phyloP scores from a whole-genome alignment of 2,329 filamentous ascomycete genomes.

The Pestalotiopsis sp. region DNA sequence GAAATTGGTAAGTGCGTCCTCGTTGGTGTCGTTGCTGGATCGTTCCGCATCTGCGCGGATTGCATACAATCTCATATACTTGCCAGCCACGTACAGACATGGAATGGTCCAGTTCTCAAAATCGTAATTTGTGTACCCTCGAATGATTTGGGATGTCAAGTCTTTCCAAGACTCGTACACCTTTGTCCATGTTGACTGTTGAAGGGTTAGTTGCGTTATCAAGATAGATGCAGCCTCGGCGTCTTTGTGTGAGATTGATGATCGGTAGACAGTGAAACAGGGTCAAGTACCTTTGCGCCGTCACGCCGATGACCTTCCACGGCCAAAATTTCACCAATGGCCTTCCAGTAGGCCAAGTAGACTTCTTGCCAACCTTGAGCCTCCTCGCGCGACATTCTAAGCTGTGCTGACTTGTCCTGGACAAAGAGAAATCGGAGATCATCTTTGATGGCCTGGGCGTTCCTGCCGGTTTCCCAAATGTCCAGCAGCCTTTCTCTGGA shows the following conservation, averaged over 20 bases:
- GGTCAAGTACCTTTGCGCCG: constrained; percentile 28
- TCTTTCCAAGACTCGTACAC: constrained; percentile 92
- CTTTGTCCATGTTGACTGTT: constrained; percentile 69
- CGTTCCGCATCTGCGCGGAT: constrained; percentile 84
- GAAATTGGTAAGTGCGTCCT: constrained; percentile 50
- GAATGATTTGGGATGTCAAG: constrained; percentile 72
- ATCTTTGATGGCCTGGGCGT: constrained; percentile 63
- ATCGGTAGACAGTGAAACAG: not conserved
- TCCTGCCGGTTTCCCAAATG: constrained; percentile 70
- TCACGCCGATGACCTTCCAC: constrained; percentile 55
- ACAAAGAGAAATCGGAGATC: constrained; percentile 75
- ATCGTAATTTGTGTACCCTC: constrained; percentile 75
- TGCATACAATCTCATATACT: constrained; percentile 84
- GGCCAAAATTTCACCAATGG: constrained; percentile 71
- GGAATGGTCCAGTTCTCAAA: constrained; percentile 93
- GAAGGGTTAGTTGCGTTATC: constrained; percentile 17
- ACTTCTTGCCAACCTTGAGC: constrained; percentile 84
- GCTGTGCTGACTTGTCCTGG: constrained; percentile 57
- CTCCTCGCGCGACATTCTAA: constrained; percentile 66
- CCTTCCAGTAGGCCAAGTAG: constrained; percentile 83
- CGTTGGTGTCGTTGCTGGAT: constrained; percentile 40
- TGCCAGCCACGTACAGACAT: constrained; percentile 84
- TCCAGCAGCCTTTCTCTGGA: constrained; percentile 68
- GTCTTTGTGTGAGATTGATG: not conserved
- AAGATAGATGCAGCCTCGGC: not conserved